A percentile compares a stretch with the other conserved stretches of the same genome.
Evolutionary conservation across 768 basidiomycete species (phyloP).

Genomic region (Mycena rosella): DNA sequence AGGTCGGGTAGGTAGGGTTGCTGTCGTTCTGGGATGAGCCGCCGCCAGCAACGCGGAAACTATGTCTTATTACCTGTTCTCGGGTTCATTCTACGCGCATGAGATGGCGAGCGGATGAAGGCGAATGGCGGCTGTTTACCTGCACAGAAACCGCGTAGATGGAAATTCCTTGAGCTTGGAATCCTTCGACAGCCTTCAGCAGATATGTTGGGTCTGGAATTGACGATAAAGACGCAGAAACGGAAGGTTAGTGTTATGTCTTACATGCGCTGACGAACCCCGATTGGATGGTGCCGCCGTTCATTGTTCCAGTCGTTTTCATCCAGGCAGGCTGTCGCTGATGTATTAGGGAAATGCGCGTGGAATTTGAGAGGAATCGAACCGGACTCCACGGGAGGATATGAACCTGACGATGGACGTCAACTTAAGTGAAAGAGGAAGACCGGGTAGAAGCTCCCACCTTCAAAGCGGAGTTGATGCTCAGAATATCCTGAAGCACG

Average conservation of each 20-base stretch:
- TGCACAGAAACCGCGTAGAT: slow-evolving; percentile 76
- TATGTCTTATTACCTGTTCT: slow-evolving; percentile 51
- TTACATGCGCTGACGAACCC: slow-evolving; percentile 53
- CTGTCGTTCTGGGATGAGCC: slow-evolving; percentile 37
- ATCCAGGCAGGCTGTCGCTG: slow-evolving; percentile 80
- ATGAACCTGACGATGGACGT: slow-evolving; percentile 53
- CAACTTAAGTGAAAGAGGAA: background rate
- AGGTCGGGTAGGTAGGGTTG: slow-evolving; percentile 79
- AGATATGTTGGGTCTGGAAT: slow-evolving; percentile 76
- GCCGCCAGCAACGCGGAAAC: no score
- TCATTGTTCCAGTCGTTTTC: slow-evolving; percentile 77
- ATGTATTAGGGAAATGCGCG: background rate
- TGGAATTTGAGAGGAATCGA: slow-evolving; percentile 35
- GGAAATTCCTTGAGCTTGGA: slow-evolving; percentile 68
- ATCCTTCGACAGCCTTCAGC: slow-evolving; percentile 78
- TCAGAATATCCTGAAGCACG: slow-evolving; percentile 72
- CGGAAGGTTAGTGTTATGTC: background rate
- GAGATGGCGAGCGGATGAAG: background rate
- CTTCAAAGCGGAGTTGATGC: slow-evolving; percentile 60
- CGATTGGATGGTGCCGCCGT: slow-evolving; percentile 68
- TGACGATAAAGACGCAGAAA: background rate
- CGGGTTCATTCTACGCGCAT: slow-evolving; percentile 57
- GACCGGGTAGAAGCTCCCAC: slow-evolving; percentile 29
- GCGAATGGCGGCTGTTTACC: background rate
- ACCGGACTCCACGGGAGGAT: slow-evolving; percentile 84